These are phyloP conservation scores for Mycosphaerella sp. DNA, from an alignment of 2,329 filamentous ascomycete species.

Conservation along the genomic window DNA sequence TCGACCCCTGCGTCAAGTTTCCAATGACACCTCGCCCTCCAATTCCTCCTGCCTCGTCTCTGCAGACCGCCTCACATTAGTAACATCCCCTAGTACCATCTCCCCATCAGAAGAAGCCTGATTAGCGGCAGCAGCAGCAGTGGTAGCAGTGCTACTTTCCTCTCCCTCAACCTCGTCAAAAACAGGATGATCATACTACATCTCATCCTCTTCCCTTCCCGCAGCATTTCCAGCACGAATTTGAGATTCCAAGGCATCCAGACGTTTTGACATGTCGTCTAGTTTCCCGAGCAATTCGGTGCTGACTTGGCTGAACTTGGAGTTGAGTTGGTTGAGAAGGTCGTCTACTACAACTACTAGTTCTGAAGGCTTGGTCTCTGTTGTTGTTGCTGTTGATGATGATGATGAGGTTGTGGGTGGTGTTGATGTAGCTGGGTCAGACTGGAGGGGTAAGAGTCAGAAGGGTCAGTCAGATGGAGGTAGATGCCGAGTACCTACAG, in stretches of 20 bases:
- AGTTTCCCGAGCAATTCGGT: conserved; percentile 86
- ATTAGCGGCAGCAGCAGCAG: too few relatives aligned
- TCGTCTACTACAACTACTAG: conserved; percentile 79
- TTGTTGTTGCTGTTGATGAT: background rate
- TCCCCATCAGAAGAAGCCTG: too few relatives aligned
- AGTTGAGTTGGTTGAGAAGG: conserved; percentile 73
- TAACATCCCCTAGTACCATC: too few relatives aligned
- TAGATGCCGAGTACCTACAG: background rate
- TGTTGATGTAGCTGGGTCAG: background rate
- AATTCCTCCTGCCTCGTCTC: too few relatives aligned
- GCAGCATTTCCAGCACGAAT: conserved; percentile 51
- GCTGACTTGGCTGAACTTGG: conserved; percentile 78
- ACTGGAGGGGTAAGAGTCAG: background rate
- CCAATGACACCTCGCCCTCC: too few relatives aligned
- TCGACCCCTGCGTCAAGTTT: too few relatives aligned
- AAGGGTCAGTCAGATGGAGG: background rate
- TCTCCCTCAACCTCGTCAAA: too few relatives aligned
- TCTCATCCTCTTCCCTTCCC: conserved; percentile 2
- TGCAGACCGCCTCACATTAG: too few relatives aligned
- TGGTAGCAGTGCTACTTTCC: too few relatives aligned
- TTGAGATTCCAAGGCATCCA: conserved; percentile 76
- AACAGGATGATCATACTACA: background rate
- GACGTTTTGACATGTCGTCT: conserved; percentile 84
- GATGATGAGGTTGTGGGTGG: background rate
- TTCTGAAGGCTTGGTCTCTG: conserved; percentile 51